Evolutionary conservation across 2,329 filamentous ascomycete species (phyloP).

Genomic region (Fusarium nurragi): DNA sequence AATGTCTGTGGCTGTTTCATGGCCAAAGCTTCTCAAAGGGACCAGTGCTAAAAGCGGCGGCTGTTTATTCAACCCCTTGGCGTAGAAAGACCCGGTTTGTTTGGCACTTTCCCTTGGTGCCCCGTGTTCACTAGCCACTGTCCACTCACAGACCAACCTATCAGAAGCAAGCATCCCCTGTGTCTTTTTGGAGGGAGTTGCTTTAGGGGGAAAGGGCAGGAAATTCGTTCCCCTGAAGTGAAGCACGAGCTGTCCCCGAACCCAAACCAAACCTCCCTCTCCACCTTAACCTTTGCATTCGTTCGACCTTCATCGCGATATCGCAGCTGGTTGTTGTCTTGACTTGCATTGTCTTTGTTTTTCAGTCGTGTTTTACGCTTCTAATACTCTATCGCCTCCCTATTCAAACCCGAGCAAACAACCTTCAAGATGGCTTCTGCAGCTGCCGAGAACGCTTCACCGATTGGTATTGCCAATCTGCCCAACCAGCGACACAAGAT

Average conservation of each 20-base stretch:
- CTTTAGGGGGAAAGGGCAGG: conserved; percentile 45
- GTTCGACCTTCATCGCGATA: conserved; percentile 44
- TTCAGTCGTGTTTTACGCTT: conserved; percentile 26
- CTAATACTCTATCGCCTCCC: conserved; percentile 3
- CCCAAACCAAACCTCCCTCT: conserved; percentile 35
- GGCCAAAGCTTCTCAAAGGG: conserved; percentile 31
- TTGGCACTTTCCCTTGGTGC: conserved; percentile 41
- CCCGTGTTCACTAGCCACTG: conserved; percentile 45
- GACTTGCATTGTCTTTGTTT: conserved; percentile 34
- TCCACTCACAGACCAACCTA: conserved; percentile 45
- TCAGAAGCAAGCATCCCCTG: conserved; percentile 42
- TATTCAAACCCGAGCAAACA: conserved; percentile 21
- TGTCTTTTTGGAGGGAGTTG: conserved; percentile 21
- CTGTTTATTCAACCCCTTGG: conserved; percentile 32
- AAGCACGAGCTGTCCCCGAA: conserved; percentile 46
- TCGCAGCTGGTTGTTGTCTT: conserved; percentile 37
- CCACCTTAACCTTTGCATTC: conserved; percentile 42
- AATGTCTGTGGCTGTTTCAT: conserved; percentile 29
- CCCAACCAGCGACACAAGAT: conserved; percentile 81
- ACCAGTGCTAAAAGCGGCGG: conserved; percentile 23
- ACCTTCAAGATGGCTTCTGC: conserved; percentile 62
- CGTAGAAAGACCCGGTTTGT: conserved; percentile 30
- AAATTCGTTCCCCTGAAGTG: conserved; percentile 51
- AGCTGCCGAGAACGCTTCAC: conserved; percentile 69
- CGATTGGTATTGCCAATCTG: conserved; percentile 79